Percentiles rank a stretch among this genome's conserved stretches.
Evolutionary conservation across 441 rosid genomes (phyloP).

Genomic region (Francoa sonchifolia): DNA sequence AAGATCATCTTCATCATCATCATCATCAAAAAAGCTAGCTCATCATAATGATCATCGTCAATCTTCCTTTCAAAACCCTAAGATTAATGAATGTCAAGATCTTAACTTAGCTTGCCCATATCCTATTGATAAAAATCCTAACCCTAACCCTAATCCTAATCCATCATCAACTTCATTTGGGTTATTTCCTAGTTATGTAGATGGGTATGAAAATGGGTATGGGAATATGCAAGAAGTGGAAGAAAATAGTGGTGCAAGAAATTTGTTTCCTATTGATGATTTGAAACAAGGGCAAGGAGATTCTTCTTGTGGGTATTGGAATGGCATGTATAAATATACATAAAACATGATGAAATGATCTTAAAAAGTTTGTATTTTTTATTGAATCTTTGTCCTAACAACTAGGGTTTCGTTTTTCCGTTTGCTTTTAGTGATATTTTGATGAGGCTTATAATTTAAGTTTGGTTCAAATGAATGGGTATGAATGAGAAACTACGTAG

Average conservation of each 20-base stretch:
- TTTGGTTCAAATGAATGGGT: too few species aligned
- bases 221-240: conserved; percentile 24
- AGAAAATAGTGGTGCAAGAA: conserved; percentile 32
- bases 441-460: too few species aligned
- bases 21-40: conserved; percentile 33
- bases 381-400: neutral
- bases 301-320: conserved; percentile 20
- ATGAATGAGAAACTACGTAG: too few species aligned
- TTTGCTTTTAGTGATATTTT: too few species aligned
- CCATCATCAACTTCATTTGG: conserved; percentile 20
- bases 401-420: too few species aligned
- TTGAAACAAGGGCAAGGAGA: conserved; percentile 19
- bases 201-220: conserved; percentile 35
- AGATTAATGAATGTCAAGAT: conserved; percentile 47
- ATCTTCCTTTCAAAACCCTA: conserved; percentile 48
- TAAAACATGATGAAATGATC: too few species aligned
- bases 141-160: conserved; percentile 28
- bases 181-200: conserved; percentile 35
- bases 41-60: conserved; percentile 62
- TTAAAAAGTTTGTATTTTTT: neutral
- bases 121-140: conserved; percentile 29
- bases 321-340: conserved; percentile 13
- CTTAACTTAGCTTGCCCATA: conserved; percentile 65
- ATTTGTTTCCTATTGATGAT: conserved; percentile 21
- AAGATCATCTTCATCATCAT: conserved; percentile 36